Evolutionary conservation across 169 alveolate species (phyloP).

Genomic region (Babesia sp.): DNA sequence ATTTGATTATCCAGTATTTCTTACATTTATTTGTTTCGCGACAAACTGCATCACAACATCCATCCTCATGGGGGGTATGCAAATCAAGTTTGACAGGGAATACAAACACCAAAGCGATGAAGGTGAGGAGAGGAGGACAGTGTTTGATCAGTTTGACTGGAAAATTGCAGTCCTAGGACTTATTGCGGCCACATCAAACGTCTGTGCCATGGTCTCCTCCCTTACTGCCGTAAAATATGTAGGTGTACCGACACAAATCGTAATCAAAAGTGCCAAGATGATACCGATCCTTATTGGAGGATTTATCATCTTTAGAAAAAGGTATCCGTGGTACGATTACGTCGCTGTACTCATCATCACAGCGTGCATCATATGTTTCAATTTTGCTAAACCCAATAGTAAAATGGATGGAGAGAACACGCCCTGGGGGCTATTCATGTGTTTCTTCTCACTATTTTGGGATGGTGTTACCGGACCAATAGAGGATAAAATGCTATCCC

Average conservation of each 20-base stretch:
- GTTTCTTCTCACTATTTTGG: slow-evolving; percentile 81
- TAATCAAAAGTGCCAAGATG: slow-evolving; percentile 88
- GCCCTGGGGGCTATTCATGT: slow-evolving; percentile 78
- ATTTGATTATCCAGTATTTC: slow-evolving; percentile 37
- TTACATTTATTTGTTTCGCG: slow-evolving; percentile 31
- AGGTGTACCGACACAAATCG: slow-evolving; percentile 88
- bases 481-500: slow-evolving; percentile 83
- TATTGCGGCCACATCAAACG: slow-evolving; percentile 78
- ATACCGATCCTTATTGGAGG: slow-evolving; percentile 90
- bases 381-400: slow-evolving; percentile 70
- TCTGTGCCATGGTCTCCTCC: slow-evolving; percentile 81
- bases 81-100: not conserved
- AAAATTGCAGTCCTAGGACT: slow-evolving; percentile 44
- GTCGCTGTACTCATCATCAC: slow-evolving; percentile 83
- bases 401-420: slow-evolving; percentile 70
- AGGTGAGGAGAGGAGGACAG: not conserved
- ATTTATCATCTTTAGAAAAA: slow-evolving; percentile 78
- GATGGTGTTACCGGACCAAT: slow-evolving; percentile 90
- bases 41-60: slow-evolving; percentile 18
- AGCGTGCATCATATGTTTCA: slow-evolving; percentile 79
- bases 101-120: not conserved
- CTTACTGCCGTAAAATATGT: slow-evolving; percentile 83
- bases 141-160: slow-evolving; percentile 33
- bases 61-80: slow-evolving; percentile 35
- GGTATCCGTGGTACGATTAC: slow-evolving; percentile 88